These are phyloP conservation scores for Mucor indicus DNA, from an alignment of 371 early-diverging fungal species.

Conservation along the genomic window DNA sequence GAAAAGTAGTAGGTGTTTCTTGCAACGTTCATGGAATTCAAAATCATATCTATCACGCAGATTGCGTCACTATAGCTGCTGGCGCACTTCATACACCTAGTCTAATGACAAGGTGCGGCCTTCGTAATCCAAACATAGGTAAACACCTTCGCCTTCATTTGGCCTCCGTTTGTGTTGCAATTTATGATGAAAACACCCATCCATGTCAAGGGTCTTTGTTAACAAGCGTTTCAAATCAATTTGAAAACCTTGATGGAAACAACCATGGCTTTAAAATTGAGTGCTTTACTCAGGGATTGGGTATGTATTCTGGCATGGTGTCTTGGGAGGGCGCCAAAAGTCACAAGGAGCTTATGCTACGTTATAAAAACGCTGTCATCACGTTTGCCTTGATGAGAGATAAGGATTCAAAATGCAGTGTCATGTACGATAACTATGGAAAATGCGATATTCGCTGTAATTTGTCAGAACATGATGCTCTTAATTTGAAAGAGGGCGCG, in stretches of 20 bases:
- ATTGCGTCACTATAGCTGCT: constrained; percentile 56
- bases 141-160: constrained; percentile 50
- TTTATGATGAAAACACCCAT: constrained; percentile 21
- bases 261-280: constrained; percentile 8
- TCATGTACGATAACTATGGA: constrained; percentile 27
- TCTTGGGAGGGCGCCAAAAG: constrained; percentile 43
- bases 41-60: constrained; percentile 26
- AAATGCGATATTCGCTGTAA: constrained; percentile 50
- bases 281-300: constrained; percentile 5
- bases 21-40: constrained; percentile 9
- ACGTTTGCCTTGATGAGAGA: constrained; percentile 10
- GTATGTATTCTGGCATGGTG: constrained; percentile 16
- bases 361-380: constrained; percentile 4
- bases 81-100: constrained; percentile 69
- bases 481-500: constrained; percentile 65
- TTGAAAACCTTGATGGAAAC: constrained; percentile 2
- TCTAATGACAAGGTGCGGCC: constrained; percentile 56
- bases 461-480: constrained; percentile 64
- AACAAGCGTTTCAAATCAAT: not conserved
- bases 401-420: constrained; percentile 37
- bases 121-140: constrained; percentile 68
- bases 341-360: constrained; percentile 5
- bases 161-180: constrained; percentile 12
- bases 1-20: constrained; percentile 50
- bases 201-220: constrained; percentile 31